Evolutionary conservation across 805 yeast species (phyloP).

Genomic region (Blastobotrys americana): DNA sequence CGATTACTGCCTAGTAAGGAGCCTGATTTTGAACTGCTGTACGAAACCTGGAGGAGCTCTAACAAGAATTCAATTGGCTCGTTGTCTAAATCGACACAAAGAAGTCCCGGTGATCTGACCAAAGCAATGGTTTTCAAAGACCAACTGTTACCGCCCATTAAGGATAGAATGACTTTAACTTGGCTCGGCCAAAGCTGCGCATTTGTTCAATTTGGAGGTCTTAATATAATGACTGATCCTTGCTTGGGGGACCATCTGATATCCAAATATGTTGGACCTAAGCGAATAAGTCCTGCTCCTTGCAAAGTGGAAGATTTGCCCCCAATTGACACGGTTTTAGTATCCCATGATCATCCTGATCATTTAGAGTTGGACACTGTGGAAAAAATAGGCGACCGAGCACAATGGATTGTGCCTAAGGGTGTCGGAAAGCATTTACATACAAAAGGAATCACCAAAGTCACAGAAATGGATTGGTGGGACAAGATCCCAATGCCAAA

Average conservation of each 20-base stretch:
- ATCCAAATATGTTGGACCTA: constrained; percentile 64
- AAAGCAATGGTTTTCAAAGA: constrained; percentile 1
- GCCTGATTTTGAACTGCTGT: constrained; percentile 48
- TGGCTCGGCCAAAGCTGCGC: constrained; percentile 96
- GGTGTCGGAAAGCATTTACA: constrained; percentile 62
- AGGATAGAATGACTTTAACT: constrained; percentile 52
- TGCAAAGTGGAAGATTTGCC: constrained; percentile 57
- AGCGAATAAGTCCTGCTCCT: constrained; percentile 74
- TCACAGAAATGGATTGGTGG: constrained; percentile 92
- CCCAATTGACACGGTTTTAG: constrained; percentile 62
- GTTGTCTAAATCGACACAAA: background rate
- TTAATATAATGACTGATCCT: constrained; percentile 84
- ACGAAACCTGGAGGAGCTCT: constrained; percentile 19
- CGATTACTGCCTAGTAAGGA: constrained; percentile 49
- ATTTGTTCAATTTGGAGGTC: constrained; percentile 57
- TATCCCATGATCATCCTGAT: constrained; percentile 94
- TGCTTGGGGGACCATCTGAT: constrained; percentile 62
- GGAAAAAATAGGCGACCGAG: constrained; percentile 44
- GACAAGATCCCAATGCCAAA: constrained; percentile 45
- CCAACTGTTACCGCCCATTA: constrained; percentile 10
- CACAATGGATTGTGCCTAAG: constrained; percentile 80
- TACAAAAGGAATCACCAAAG: constrained; percentile 50
- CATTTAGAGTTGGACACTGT: constrained; percentile 69
- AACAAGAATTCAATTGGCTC: background rate
- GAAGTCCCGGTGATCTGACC: background rate